These are phyloP conservation scores for Talaromyces sp. DNA, from an alignment of 2,329 filamentous ascomycete genomes.

Conservation along the genomic window DNA sequence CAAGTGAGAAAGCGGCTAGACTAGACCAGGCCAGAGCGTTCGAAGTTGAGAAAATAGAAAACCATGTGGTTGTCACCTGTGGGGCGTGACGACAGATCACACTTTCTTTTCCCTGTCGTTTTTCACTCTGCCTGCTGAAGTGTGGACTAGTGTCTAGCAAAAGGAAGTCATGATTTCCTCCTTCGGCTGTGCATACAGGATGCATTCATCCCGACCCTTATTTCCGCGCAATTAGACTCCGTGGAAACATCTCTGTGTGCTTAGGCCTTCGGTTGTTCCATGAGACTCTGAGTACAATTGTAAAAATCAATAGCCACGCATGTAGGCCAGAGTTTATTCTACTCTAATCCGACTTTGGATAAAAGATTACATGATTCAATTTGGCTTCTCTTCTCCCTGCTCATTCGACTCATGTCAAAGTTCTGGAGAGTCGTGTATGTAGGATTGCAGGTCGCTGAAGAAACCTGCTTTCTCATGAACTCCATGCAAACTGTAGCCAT, in stretches of 20 bases:
- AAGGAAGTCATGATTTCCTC: background rate
- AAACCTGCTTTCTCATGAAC: background rate
- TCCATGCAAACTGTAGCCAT: background rate
- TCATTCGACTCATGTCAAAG: background rate
- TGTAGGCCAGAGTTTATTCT: background rate
- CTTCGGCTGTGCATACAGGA: background rate
- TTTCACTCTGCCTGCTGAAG: background rate
- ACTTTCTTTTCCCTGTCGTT: background rate
- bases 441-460: background rate
- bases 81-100: background rate
- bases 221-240: background rate
- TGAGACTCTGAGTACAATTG: too few relatives aligned
- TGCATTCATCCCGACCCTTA: background rate
- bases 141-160: background rate
- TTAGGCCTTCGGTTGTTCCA: background rate
- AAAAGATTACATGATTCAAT: background rate
- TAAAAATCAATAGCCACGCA: background rate
- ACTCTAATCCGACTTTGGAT: background rate
- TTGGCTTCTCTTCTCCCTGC: background rate
- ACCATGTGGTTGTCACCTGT: conserved; percentile 14
- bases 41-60: conserved; percentile 3
- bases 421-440: background rate
- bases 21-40: background rate
- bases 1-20: background rate
- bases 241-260: background rate